Conservation (phyloP, 2,329 filamentous ascomycete genomes). For the Alternaria brassicicola region DNA sequence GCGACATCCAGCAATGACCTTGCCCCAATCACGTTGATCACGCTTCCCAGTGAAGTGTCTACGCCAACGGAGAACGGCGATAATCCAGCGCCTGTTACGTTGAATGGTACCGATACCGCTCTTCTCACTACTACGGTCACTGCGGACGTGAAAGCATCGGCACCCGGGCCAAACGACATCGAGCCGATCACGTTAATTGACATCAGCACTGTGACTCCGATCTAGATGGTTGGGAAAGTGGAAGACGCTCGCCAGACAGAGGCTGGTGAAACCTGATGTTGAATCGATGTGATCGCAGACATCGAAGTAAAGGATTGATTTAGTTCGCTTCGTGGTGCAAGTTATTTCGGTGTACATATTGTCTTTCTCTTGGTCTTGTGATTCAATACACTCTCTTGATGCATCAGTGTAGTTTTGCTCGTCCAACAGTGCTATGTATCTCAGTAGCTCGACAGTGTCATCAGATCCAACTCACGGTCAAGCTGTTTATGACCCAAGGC, state of each 20-base stretch:
- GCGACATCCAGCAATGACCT: neutral
- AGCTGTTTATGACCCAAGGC: neutral
- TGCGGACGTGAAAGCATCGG: neutral
- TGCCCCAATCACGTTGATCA: slow-evolving; percentile 4
- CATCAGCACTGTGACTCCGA: neutral
- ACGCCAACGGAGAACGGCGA: neutral
- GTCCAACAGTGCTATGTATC: neutral
- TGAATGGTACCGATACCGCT: neutral
- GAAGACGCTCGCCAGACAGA: too few species aligned
- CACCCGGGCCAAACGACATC: slow-evolving; percentile 2
- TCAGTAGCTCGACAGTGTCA: neutral
- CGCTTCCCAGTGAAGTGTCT: neutral
- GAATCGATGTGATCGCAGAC: neutral
- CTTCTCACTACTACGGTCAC: neutral
- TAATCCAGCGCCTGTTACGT: neutral
- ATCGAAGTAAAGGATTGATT: neutral
- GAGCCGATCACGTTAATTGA: slow-evolving; percentile 11
- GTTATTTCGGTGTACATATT: neutral
- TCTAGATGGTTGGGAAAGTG: neutral
- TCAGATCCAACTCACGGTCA: neutral
- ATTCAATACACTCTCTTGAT: neutral
- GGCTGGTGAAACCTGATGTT: neutral
- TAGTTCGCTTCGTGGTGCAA: neutral
- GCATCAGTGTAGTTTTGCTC: neutral
- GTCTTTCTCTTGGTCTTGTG: neutral